phyloP scores from a whole-genome alignment of 768 basidiomycete species.

The Candolleomyces aberdarensis region DNA sequence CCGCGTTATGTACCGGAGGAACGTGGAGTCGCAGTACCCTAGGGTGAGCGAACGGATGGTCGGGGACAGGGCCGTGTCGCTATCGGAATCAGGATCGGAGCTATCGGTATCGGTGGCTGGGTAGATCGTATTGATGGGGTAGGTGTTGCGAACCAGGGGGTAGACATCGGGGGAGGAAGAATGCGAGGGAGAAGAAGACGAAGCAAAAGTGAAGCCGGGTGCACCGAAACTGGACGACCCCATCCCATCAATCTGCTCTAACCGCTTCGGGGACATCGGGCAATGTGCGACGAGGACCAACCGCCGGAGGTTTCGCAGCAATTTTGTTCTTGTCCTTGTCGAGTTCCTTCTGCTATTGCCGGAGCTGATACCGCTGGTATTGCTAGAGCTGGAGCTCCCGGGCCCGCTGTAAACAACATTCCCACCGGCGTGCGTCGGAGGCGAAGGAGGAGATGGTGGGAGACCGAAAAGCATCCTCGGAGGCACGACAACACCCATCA shows the following conservation, averaged over 20 bases:
- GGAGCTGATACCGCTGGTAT: too few species aligned
- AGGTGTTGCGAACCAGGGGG: background rate
- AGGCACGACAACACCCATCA: background rate
- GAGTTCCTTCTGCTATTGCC: too few species aligned
- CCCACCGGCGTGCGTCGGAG: background rate
- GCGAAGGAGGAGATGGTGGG: too few species aligned
- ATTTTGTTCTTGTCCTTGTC: background rate
- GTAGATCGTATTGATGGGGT: background rate
- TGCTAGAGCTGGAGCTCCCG: too few species aligned
- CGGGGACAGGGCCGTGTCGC: background rate
- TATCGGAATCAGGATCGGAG: background rate
- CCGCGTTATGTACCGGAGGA: conserved; percentile 2
- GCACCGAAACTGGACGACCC: background rate
- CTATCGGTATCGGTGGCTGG: too few species aligned
- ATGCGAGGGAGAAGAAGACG: background rate
- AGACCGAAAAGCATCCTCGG: conserved; percentile 1
- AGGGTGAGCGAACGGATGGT: background rate
- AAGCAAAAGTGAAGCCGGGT: background rate
- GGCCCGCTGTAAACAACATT: background rate
- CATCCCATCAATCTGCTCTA: background rate
- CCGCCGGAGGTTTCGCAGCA: background rate
- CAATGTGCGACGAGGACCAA: background rate
- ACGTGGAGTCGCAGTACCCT: background rate
- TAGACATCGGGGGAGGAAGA: too few species aligned
- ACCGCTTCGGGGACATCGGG: background rate